Percentiles rank a stretch among this genome's conserved stretches.
Conservation (phyloP, 257 asterid species). For the Scutellaria minor region DNA sequence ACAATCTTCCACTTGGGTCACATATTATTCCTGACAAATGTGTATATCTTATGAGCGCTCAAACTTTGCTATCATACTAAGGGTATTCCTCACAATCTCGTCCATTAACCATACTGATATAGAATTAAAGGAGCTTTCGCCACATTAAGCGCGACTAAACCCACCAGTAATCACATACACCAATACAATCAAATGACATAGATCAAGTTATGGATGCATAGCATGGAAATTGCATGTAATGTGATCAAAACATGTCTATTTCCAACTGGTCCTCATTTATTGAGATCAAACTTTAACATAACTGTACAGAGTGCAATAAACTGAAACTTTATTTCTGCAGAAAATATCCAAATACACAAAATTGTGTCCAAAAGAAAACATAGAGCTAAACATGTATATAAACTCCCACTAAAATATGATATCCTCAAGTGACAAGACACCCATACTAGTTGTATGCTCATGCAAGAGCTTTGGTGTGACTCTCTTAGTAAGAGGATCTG, state of each 20-base stretch:
- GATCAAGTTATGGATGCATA: not conserved
- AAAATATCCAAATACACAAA: not conserved
- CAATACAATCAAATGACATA: not conserved
- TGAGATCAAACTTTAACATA: not conserved
- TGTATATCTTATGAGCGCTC: no score
- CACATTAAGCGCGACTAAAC: not conserved
- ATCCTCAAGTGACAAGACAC: no score
- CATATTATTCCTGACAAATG: no score
- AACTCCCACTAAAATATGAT: no score
- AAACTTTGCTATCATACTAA: no score
- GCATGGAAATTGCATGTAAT: conserved; percentile 2
- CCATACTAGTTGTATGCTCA: no score
- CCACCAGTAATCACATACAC: conserved; percentile 3
- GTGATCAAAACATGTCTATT: not conserved
- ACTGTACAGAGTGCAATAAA: not conserved
- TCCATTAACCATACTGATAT: not conserved
- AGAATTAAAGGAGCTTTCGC: not conserved
- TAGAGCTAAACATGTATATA: no score
- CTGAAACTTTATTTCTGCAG: not conserved
- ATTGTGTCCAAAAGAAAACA: no score
- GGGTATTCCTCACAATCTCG: no score
- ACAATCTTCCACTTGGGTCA: no score
- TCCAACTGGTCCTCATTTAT: not conserved
- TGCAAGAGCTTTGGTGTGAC: no score
- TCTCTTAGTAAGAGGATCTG: no score